Percentiles rank a stretch among this genome's conserved stretches.
These are phyloP conservation scores for Apophysomyces sp. DNA, from an alignment of 371 early-diverging fungal genomes.

Conservation along the genomic window DNA sequence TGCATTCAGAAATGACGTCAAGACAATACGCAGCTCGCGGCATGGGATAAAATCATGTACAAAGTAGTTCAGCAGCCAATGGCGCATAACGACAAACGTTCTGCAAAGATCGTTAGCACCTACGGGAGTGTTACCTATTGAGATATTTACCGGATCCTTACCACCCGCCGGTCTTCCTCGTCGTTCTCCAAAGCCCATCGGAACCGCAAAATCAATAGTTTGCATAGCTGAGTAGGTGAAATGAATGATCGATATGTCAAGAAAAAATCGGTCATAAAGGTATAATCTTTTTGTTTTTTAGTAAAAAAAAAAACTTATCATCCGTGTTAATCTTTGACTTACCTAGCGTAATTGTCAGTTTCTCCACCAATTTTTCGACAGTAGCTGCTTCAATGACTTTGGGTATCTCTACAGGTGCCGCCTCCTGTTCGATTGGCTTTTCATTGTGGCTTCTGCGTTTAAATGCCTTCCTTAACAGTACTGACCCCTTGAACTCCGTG, in stretches of 20 bases:
- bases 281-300: slow-evolving; percentile 52
- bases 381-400: slow-evolving; percentile 59
- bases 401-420: background rate
- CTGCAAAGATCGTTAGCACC: slow-evolving; percentile 15
- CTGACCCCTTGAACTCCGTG: slow-evolving; percentile 1
- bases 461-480: background rate
- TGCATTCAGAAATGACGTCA: slow-evolving; percentile 45
- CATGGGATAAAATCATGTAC: slow-evolving; percentile 60
- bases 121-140: background rate
- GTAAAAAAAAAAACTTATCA: background rate
- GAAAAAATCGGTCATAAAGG: slow-evolving; percentile 71
- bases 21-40: slow-evolving; percentile 38
- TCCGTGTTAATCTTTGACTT: slow-evolving; percentile 1
- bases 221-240: slow-evolving; percentile 54
- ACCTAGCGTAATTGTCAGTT: slow-evolving; percentile 64
- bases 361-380: slow-evolving; percentile 62
- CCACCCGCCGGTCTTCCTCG: slow-evolving; percentile 54
- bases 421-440: background rate
- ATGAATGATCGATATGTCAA: slow-evolving; percentile 68
- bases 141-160: slow-evolving; percentile 52
- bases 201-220: slow-evolving; percentile 60
- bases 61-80: slow-evolving; percentile 70
- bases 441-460: background rate
- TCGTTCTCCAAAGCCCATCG: slow-evolving; percentile 60
- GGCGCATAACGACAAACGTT: slow-evolving; percentile 65